phyloP scores from a whole-genome alignment of 768 basidiomycete genomes.

The Candolleomyces aberdarensis region DNA sequence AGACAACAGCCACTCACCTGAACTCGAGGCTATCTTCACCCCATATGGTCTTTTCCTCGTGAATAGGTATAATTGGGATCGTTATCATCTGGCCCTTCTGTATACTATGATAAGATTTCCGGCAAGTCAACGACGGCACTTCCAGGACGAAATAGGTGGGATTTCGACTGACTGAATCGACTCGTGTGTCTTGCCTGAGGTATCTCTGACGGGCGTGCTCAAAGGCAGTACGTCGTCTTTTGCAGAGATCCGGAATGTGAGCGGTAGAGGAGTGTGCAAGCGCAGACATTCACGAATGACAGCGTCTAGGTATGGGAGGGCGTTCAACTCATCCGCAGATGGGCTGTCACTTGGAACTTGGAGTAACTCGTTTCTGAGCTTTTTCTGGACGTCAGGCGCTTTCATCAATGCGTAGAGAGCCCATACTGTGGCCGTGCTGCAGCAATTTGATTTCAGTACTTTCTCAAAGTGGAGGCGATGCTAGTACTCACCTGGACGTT shows the following conservation, averaged over 20 bases:
- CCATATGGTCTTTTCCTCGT: slow-evolving; percentile 52
- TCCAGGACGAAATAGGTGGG: neutral
- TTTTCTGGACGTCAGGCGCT: slow-evolving; percentile 44
- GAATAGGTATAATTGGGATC: slow-evolving; percentile 49
- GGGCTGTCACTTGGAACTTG: slow-evolving; percentile 51
- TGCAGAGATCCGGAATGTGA: slow-evolving; percentile 38
- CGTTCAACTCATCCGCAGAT: slow-evolving; percentile 63
- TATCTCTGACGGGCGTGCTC: slow-evolving; percentile 42
- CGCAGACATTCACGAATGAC: slow-evolving; percentile 60
- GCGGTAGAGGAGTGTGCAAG: slow-evolving; percentile 47
- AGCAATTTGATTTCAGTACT: neutral
- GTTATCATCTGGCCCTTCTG: slow-evolving; percentile 40
- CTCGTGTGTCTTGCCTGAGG: slow-evolving; percentile 35
- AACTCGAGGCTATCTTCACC: slow-evolving; percentile 60
- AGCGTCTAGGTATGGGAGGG: slow-evolving; percentile 63
- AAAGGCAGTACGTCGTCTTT: slow-evolving; percentile 54
- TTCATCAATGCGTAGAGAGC: slow-evolving; percentile 53
- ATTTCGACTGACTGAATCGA: slow-evolving; percentile 30
- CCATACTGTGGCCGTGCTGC: slow-evolving; percentile 50
- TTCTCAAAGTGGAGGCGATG: neutral
- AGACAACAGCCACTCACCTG: slow-evolving; percentile 30
- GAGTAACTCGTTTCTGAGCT: slow-evolving; percentile 56
- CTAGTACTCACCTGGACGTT: slow-evolving; percentile 33
- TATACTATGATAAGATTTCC: slow-evolving; percentile 20
- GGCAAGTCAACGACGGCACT: neutral